A percentile compares a stretch with the other conserved stretches of the same genome.
Conservation (phyloP, 805 yeast species). For the Metschnikowia kunwiensis region DNA sequence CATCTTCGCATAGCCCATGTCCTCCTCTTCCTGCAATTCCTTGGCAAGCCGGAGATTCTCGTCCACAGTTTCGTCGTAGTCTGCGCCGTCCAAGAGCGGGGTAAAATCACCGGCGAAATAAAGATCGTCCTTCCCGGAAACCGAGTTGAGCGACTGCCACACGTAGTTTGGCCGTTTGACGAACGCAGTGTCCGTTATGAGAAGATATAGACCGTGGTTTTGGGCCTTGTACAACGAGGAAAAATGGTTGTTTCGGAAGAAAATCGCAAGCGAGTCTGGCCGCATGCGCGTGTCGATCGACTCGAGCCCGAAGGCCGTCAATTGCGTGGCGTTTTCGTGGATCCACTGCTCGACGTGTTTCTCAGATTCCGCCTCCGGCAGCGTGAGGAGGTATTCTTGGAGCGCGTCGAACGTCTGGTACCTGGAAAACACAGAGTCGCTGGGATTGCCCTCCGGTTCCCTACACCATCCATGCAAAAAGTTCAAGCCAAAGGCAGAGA, state of each 20-base stretch:
- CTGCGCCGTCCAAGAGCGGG: slow-evolving; percentile 36
- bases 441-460: slow-evolving; percentile 14
- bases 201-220: slow-evolving; percentile 49
- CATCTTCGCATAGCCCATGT: slow-evolving; percentile 45
- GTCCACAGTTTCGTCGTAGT: slow-evolving; percentile 7
- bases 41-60: slow-evolving; percentile 34
- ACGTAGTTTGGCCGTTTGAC: slow-evolving; percentile 44
- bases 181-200: slow-evolving; percentile 76
- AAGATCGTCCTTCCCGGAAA: slow-evolving; percentile 65
- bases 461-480: slow-evolving; percentile 82
- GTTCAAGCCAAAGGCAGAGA: slow-evolving; percentile 54
- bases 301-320: slow-evolving; percentile 65
- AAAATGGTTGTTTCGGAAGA: slow-evolving; percentile 90
- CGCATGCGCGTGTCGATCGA: slow-evolving; percentile 43
- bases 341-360: slow-evolving; percentile 39
- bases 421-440: slow-evolving; percentile 17
- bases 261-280: slow-evolving; percentile 58
- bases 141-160: slow-evolving; percentile 76
- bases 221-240: slow-evolving; percentile 60
- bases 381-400: slow-evolving; percentile 50
- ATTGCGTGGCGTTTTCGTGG: slow-evolving; percentile 65
- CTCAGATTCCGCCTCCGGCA: slow-evolving; percentile 10
- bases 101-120: slow-evolving; percentile 66
- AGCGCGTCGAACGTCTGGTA: slow-evolving; percentile 48
- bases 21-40: slow-evolving; percentile 57